A percentile compares a stretch with the other conserved stretches of the same genome.
Evolutionary conservation across 2,329 filamentous ascomycete species (phyloP).

Genomic region (Ophiostoma fasciatum): DNA sequence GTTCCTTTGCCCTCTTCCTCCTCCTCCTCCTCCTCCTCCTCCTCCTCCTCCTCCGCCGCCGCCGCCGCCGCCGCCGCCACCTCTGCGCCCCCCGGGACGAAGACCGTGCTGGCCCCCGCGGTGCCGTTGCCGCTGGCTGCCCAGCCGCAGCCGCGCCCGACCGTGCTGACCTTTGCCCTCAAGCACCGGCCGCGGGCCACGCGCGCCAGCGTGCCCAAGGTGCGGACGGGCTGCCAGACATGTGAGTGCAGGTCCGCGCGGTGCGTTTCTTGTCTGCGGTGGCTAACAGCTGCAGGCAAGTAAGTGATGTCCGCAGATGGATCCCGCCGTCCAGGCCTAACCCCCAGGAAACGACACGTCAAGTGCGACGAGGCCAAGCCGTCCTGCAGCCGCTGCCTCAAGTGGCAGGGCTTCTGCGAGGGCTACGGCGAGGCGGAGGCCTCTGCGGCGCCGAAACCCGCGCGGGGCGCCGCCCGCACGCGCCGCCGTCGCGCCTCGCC

Average conservation of each 20-base stretch:
- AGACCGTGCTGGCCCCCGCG: no score
- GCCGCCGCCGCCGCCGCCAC: no score
- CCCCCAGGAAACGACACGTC: constrained; percentile 12
- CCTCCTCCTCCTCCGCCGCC: no score
- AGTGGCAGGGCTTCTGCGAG: constrained; percentile 17
- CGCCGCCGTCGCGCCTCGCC: no score
- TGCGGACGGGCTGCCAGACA: constrained; percentile 16
- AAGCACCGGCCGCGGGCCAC: constrained; percentile 17
- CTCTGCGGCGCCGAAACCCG: no score
- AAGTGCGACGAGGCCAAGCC: constrained; percentile 18
- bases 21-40: no score
- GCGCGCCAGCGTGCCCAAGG: constrained; percentile 16
- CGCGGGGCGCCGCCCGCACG: no score
- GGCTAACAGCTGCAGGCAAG: constrained; percentile 4
- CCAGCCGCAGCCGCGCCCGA: constrained; percentile 6
- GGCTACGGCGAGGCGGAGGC: constrained; percentile 13
- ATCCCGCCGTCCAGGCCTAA: neutral
- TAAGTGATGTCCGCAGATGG: neutral
- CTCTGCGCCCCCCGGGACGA: no score
- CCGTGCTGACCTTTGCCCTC: constrained; percentile 18
- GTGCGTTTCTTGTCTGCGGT: neutral
- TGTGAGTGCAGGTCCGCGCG: constrained; percentile 10
- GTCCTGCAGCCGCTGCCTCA: constrained; percentile 17
- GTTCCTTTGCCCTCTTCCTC: no score
- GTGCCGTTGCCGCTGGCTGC: no score